Conservation (phyloP, 495 filamentous ascomycete genomes). For the Neurospora tetrasperma region DNA sequence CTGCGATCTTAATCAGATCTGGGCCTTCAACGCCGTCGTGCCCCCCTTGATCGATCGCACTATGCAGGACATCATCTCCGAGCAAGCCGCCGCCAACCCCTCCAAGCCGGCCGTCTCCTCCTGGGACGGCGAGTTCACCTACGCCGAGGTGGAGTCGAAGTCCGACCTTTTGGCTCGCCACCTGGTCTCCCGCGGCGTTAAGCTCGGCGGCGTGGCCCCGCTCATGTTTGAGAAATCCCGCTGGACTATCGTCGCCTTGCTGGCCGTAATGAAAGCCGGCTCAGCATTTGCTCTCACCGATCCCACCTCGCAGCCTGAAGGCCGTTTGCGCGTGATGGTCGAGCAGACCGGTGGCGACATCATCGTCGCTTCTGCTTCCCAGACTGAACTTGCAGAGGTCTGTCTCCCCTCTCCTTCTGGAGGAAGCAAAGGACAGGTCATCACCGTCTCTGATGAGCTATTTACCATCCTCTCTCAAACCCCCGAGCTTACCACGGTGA, state of each 20-base stretch:
- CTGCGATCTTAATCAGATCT: slow-evolving; percentile 25
- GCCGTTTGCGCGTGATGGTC: slow-evolving; percentile 44
- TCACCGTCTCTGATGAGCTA: slow-evolving; percentile 7
- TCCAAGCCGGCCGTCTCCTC: slow-evolving; percentile 25
- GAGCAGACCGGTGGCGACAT: slow-evolving; percentile 37
- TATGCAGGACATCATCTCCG: slow-evolving; percentile 32
- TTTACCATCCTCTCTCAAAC: neutral
- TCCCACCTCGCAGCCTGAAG: slow-evolving; percentile 32
- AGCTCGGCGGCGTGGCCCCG: slow-evolving; percentile 36
- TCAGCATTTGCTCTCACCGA: slow-evolving; percentile 33
- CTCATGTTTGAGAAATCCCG: slow-evolving; percentile 48
- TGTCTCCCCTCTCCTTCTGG: slow-evolving; percentile 14
- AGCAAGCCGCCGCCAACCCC: slow-evolving; percentile 19
- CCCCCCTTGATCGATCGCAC: slow-evolving; percentile 26
- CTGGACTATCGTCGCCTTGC: slow-evolving; percentile 40
- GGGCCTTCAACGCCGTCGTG: slow-evolving; percentile 30
- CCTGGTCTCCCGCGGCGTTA: slow-evolving; percentile 33
- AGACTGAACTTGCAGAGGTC: slow-evolving; percentile 20
- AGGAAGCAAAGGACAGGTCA: slow-evolving; percentile 7
- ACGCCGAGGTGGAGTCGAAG: slow-evolving; percentile 38
- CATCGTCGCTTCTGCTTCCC: slow-evolving; percentile 42
- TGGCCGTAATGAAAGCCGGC: slow-evolving; percentile 46
- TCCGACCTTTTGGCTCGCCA: slow-evolving; percentile 39
- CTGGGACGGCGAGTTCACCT: slow-evolving; percentile 54
- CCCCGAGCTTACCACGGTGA: no score